Conservation (phyloP, 768 basidiomycete genomes). For the Rhizopogon vinicolor region DNA sequence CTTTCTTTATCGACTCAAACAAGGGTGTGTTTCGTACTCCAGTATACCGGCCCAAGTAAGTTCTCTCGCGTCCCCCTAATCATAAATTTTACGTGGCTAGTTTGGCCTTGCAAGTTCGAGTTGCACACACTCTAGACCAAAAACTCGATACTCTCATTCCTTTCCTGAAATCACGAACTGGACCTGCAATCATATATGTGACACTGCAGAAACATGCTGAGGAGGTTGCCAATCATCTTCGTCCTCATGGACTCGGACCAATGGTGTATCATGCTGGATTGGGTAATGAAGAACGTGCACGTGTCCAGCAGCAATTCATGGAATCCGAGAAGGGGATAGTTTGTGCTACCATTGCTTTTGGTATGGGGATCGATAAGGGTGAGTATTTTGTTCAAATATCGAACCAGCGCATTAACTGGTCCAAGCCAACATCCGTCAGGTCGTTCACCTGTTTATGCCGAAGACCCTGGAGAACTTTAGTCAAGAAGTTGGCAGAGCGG, state of each 20-base stretch:
- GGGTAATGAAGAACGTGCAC: slow-evolving; percentile 27
- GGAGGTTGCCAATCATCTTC: slow-evolving; percentile 28
- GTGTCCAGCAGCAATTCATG: slow-evolving; percentile 37
- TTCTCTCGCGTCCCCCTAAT: not conserved
- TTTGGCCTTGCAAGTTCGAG: slow-evolving; percentile 31
- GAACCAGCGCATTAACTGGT: not conserved
- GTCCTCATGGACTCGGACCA: slow-evolving; percentile 21
- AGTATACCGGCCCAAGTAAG: slow-evolving; percentile 40
- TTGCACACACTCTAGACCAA: slow-evolving; percentile 25
- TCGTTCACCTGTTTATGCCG: slow-evolving; percentile 38
- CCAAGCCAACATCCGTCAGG: slow-evolving; percentile 32
- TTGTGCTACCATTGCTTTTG: slow-evolving; percentile 41
- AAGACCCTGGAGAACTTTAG: slow-evolving; percentile 44
- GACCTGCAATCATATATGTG: slow-evolving; percentile 43
- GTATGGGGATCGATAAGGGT: slow-evolving; percentile 43
- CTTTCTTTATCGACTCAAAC: slow-evolving; percentile 35
- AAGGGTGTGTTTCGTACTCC: slow-evolving; percentile 39
- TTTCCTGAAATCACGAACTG: slow-evolving; percentile 29
- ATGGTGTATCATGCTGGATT: slow-evolving; percentile 42
- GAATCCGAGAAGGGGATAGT: slow-evolving; percentile 32
- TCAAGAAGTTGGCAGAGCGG: slow-evolving; percentile 43
- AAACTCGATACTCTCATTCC: slow-evolving; percentile 35
- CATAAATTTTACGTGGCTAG: slow-evolving; percentile 12
- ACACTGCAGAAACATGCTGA: slow-evolving; percentile 39
- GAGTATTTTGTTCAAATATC: not conserved